Conservation (phyloP, 2,329 filamentous ascomycete genomes). For the Alternaria arbusti region DNA sequence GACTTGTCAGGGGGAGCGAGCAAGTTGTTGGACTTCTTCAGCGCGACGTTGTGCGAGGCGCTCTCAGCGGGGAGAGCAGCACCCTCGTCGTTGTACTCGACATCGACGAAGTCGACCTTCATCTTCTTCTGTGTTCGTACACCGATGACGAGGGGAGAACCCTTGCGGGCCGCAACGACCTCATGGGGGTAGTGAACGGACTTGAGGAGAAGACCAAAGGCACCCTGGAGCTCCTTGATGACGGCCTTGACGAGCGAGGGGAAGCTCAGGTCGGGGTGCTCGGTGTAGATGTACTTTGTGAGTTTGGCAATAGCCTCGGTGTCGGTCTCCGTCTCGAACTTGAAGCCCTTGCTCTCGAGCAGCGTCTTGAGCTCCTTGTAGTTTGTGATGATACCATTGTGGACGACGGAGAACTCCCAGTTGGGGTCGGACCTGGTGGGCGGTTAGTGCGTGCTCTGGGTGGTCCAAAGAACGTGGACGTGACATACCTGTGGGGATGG, state of each 20-base stretch:
- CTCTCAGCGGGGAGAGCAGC: conserved; percentile 82
- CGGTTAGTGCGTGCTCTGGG: conserved; percentile 23
- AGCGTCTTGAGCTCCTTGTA: conserved; percentile 99
- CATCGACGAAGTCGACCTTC: conserved; percentile 99
- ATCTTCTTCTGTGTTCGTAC: conserved; percentile 98
- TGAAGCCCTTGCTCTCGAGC: conserved; percentile 92
- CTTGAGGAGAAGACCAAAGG: conserved; percentile 96
- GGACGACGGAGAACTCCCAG: conserved; percentile 97
- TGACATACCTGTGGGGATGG: conserved; percentile 90
- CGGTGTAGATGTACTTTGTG: conserved; percentile 96
- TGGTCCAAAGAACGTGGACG: not conserved
- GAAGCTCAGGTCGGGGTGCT: conserved; percentile 93
- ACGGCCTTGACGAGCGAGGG: conserved; percentile 96
- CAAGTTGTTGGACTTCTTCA: conserved; percentile 75
- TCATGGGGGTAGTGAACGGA: conserved; percentile 98
- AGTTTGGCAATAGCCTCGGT: conserved; percentile 99
- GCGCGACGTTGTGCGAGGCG: conserved; percentile 92
- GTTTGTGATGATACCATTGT: conserved; percentile 99
- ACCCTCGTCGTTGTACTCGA: conserved; percentile 91
- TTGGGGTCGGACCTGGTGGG: conserved; percentile 78
- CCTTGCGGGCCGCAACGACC: conserved; percentile 96
- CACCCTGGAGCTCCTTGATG: conserved; percentile 97
- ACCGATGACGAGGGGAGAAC: conserved; percentile 95
- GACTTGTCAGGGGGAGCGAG: conserved; percentile 96
- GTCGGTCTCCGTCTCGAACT: conserved; percentile 98